phyloP scores from a whole-genome alignment of 179 eudicot species.

The Nepenthes alata region DNA sequence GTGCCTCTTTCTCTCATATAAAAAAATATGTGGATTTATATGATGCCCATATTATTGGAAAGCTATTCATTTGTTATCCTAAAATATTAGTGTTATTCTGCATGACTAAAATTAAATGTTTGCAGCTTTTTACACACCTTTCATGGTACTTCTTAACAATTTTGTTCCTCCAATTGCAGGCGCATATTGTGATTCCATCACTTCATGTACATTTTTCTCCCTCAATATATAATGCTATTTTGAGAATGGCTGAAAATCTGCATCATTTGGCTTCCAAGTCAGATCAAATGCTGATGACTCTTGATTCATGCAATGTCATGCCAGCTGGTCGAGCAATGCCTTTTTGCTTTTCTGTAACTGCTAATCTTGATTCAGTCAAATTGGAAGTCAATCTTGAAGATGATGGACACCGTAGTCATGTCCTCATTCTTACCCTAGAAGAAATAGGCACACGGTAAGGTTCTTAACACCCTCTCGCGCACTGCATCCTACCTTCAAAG shows the following conservation, averaged over 20 bases:
- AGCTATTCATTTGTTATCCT: not conserved
- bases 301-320: conserved; percentile 9
- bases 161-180: conserved; percentile 36
- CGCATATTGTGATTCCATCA: conserved; percentile 26
- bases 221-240: conserved; percentile 32
- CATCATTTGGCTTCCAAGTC: conserved; percentile 18
- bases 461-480: not conserved
- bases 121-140: too few relatives aligned
- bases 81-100: too few relatives aligned
- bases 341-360: conserved; percentile 29
- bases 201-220: conserved; percentile 48
- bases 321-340: conserved; percentile 22
- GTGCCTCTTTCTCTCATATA: too few relatives aligned
- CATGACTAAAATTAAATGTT: too few relatives aligned
- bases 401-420: conserved; percentile 28
- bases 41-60: not conserved
- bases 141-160: not conserved
- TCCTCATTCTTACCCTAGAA: conserved; percentile 32
- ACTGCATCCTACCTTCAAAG: not conserved
- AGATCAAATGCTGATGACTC: conserved; percentile 10
- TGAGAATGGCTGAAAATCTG: conserved; percentile 29
- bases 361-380: conserved; percentile 29
- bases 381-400: conserved; percentile 58
- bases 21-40: too few relatives aligned
- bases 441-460: conserved; percentile 46